These are phyloP conservation scores for Neofusicoccum ribis DNA, from an alignment of 2,329 filamentous ascomycete genomes.

Conservation along the genomic window DNA sequence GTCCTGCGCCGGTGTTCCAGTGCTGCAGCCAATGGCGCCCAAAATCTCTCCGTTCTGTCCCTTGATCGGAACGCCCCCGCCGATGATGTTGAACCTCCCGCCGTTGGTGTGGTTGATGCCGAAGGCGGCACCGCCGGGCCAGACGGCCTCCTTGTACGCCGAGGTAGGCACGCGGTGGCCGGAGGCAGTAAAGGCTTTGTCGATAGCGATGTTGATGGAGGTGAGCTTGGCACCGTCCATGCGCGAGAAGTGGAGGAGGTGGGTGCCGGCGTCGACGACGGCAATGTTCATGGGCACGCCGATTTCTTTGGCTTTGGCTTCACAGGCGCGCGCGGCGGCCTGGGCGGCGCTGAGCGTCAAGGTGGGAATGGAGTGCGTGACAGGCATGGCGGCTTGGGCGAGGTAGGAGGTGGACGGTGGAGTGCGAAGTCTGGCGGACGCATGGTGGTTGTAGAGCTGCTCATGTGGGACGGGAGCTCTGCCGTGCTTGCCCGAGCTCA, in stretches of 20 bases:
- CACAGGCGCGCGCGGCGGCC: slow-evolving; percentile 37
- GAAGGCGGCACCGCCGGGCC: slow-evolving; percentile 54
- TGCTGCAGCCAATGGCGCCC: slow-evolving; percentile 57
- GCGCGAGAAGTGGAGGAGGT: slow-evolving; percentile 50
- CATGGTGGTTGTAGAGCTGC: neutral
- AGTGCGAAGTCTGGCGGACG: neutral
- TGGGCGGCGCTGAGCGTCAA: slow-evolving; percentile 40
- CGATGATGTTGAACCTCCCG: slow-evolving; percentile 56
- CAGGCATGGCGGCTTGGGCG: slow-evolving; percentile 14
- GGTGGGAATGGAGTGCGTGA: slow-evolving; percentile 31
- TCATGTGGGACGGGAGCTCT: slow-evolving; percentile 3
- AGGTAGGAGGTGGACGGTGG: neutral
- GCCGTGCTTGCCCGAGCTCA: slow-evolving; percentile 20
- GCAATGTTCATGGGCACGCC: slow-evolving; percentile 52
- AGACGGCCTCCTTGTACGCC: slow-evolving; percentile 54
- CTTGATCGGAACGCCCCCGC: slow-evolving; percentile 54
- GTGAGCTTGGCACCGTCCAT: slow-evolving; percentile 53
- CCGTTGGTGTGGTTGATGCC: slow-evolving; percentile 55
- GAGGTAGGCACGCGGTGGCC: slow-evolving; percentile 55
- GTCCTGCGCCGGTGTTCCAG: slow-evolving; percentile 57
- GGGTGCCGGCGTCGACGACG: slow-evolving; percentile 47
- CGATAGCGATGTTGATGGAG: slow-evolving; percentile 64
- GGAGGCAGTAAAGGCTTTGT: slow-evolving; percentile 60
- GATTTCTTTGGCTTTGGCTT: slow-evolving; percentile 38
- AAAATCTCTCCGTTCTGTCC: slow-evolving; percentile 50